A percentile compares a stretch with the other conserved stretches of the same genome.
Evolutionary conservation across 2,329 filamentous ascomycete genomes (phyloP).

Genomic region (Beauveria brongniartii): DNA sequence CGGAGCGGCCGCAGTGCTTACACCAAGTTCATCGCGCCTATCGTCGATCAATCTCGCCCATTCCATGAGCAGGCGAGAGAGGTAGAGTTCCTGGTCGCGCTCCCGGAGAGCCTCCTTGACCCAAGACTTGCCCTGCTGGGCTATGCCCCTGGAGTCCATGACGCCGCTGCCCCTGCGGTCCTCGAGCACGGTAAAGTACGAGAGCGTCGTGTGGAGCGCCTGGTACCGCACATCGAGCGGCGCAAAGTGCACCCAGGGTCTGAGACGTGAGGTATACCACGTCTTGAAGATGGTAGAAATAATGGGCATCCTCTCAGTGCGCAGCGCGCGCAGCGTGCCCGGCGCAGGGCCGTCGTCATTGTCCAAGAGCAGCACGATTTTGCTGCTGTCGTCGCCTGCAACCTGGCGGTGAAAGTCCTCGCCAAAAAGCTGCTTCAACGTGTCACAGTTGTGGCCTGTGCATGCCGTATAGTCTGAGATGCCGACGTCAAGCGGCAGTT

Average conservation of each 20-base stretch:
- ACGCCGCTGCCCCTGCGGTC: constrained; percentile 38
- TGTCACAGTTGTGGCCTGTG: constrained; percentile 33
- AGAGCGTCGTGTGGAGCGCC: constrained; percentile 62
- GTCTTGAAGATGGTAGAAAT: constrained; percentile 65
- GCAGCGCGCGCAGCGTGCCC: constrained; percentile 53
- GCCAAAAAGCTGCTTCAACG: constrained; percentile 24
- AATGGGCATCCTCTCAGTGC: constrained; percentile 60
- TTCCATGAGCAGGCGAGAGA: constrained; percentile 70
- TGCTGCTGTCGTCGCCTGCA: constrained; percentile 39
- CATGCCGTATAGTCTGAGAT: constrained; percentile 52
- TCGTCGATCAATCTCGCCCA: constrained; percentile 67
- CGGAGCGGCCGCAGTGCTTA: background rate
- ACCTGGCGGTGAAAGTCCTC: constrained; percentile 13
- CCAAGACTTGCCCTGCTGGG: constrained; percentile 58
- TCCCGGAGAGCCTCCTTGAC: constrained; percentile 52
- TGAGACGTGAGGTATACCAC: constrained; percentile 70
- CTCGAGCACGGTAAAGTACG: constrained; percentile 54
- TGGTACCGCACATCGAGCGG: constrained; percentile 68
- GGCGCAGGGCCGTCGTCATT: constrained; percentile 57
- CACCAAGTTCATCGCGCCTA: constrained; percentile 37
- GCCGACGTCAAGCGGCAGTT: constrained; percentile 48
- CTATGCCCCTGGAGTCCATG: constrained; percentile 57
- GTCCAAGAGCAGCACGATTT: constrained; percentile 67
- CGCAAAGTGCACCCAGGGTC: constrained; percentile 73
- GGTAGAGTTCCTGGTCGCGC: constrained; percentile 73